Percentiles rank a stretch among this genome's conserved stretches.
These are phyloP conservation scores for Diplogelasinospora grovesii DNA, from an alignment of 495 filamentous ascomycete species.

Conservation along the genomic window DNA sequence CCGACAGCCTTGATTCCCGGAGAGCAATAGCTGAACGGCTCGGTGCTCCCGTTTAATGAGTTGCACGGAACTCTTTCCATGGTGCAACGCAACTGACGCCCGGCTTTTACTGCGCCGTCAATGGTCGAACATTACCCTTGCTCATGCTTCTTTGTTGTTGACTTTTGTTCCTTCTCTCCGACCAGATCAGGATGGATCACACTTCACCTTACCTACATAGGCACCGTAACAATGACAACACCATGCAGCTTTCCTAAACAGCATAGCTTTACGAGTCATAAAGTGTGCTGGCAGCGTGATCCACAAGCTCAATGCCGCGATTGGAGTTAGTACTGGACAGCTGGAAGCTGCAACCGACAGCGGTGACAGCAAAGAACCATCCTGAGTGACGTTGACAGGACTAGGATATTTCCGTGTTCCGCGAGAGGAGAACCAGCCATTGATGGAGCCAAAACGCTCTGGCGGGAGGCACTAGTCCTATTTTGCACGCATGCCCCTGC, in stretches of 20 bases:
- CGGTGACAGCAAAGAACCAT: slow-evolving; percentile 9
- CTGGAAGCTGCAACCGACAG: background rate
- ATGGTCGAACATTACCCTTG: background rate
- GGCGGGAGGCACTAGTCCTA: slow-evolving; percentile 18
- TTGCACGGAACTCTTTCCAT: slow-evolving; percentile 6
- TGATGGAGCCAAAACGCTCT: slow-evolving; percentile 18
- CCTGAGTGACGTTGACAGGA: slow-evolving; percentile 11
- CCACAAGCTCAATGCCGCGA: background rate
- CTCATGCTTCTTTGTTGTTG: too few species aligned
- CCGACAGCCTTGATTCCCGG: slow-evolving; percentile 5
- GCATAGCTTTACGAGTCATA: background rate
- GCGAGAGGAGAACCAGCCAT: slow-evolving; percentile 16
- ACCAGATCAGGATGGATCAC: background rate
- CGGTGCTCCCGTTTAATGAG: slow-evolving; percentile 5
- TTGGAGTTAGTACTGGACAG: background rate
- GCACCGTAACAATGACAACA: background rate
- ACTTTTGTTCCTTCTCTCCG: too few species aligned
- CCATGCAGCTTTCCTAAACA: too few species aligned
- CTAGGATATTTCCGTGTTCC: slow-evolving; percentile 20
- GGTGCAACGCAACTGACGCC: slow-evolving; percentile 10
- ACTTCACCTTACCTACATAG: background rate
- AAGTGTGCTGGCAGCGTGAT: slow-evolving; percentile 1
- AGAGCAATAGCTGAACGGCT: background rate
- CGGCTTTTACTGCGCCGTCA: background rate
- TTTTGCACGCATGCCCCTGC: slow-evolving; percentile 10